A percentile compares a stretch with the other conserved stretches of the same genome.
These are phyloP conservation scores for Fomitopsis palustris DNA, from an alignment of 1,284 basidiomycete species.

Conservation along the genomic window DNA sequence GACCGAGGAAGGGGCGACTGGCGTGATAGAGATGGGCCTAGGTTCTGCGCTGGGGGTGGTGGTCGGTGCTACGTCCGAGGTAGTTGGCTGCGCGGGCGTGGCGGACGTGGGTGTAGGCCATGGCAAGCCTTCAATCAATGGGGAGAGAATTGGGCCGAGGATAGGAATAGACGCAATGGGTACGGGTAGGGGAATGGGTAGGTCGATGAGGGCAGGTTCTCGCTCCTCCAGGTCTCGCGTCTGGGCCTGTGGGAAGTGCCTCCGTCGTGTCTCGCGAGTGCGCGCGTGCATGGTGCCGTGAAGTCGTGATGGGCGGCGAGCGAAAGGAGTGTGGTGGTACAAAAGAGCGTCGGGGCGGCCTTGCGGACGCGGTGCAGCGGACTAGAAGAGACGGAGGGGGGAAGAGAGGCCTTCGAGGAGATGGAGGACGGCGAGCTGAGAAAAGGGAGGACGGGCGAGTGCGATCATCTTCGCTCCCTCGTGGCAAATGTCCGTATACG, in stretches of 20 bases:
- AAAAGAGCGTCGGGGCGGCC: background rate
- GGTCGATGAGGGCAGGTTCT: constrained; percentile 36
- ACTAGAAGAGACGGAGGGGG: background rate
- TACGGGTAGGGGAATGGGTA: constrained; percentile 37
- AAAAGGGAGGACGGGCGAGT: background rate
- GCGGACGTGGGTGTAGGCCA: constrained; percentile 11
- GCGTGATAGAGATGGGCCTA: too few species aligned
- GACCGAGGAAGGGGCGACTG: background rate
- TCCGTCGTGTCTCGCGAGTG: background rate
- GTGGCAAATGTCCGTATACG: background rate
- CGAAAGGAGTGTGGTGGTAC: background rate
- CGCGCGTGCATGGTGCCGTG: background rate
- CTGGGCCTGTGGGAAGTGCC: background rate
- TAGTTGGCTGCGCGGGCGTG: constrained; percentile 8
- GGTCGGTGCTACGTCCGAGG: constrained; percentile 10
- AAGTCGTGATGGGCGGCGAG: background rate
- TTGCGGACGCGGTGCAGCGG: background rate
- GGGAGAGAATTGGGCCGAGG: constrained; percentile 33
- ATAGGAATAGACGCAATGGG: constrained; percentile 41
- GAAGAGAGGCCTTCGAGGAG: background rate
- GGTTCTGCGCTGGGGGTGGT: constrained; percentile 10
- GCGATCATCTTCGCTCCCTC: background rate
- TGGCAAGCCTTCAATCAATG: constrained; percentile 19
- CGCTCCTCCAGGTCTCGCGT: constrained; percentile 29
- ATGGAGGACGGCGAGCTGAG: background rate